phyloP scores from a whole-genome alignment of 805 yeast species.

The Trichomonascus vanleenenianus region DNA sequence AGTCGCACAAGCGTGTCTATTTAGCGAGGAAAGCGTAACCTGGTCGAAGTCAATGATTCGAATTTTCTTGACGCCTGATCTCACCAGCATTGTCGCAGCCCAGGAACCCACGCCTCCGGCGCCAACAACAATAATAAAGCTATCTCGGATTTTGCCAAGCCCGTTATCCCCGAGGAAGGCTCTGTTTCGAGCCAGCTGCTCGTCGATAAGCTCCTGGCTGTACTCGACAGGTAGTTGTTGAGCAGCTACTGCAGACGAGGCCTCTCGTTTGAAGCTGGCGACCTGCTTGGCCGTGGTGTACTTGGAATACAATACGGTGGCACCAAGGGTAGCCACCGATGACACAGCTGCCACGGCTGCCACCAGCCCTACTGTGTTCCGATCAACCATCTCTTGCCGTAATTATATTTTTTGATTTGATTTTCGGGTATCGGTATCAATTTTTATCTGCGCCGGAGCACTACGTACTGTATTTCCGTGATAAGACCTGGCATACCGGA shows the following conservation, averaged over 20 bases:
- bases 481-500: too few species aligned
- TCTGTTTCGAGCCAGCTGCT: conserved; percentile 88
- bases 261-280: not conserved
- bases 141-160: conserved; percentile 59
- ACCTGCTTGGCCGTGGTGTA: not conserved
- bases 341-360: conserved; percentile 4
- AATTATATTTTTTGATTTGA: not conserved
- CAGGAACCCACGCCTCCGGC: conserved; percentile 99
- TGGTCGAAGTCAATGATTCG: conserved; percentile 93
- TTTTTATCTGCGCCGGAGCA: not conserved
- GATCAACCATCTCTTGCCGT: not conserved
- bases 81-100: conserved; percentile 63
- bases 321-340: conserved; percentile 4
- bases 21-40: conserved; percentile 83
- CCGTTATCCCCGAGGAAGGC: conserved; percentile 89
- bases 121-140: conserved; percentile 74
- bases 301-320: conserved; percentile 1
- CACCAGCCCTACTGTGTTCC: not conserved
- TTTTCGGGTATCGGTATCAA: not conserved
- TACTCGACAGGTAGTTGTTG: conserved; percentile 22
- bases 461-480: too few species aligned
- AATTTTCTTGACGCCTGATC: conserved; percentile 80
- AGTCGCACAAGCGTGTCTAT: conserved; percentile 93
- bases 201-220: conserved; percentile 70
- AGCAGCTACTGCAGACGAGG: not conserved